Conservation (phyloP, 169 alveolate species). For the Ichthyophthirius multifiliis region DNA sequence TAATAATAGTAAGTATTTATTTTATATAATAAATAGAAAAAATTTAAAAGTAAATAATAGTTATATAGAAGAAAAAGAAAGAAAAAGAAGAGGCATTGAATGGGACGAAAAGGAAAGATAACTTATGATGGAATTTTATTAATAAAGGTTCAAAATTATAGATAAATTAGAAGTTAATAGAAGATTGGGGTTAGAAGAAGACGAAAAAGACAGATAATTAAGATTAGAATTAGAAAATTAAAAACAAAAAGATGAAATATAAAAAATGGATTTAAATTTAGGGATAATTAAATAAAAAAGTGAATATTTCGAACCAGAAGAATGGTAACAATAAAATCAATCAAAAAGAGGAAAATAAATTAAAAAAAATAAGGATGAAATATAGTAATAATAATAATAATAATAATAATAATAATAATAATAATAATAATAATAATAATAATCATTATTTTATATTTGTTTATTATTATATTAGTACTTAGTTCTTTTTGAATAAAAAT, state of each 20-base stretch:
- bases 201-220: neutral
- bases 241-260: neutral
- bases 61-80: neutral
- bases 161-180: neutral
- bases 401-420: no score
- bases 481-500: no score
- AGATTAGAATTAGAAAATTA: neutral
- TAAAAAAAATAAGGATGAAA: no score
- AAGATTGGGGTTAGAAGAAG: neutral
- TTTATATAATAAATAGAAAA: neutral
- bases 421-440: no score
- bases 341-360: no score
- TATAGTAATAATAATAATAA: no score
- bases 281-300: no score
- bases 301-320: no score
- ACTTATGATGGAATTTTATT: constrained; percentile 12
- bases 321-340: no score
- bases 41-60: neutral
- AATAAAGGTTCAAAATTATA: neutral
- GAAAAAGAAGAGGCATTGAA: constrained; percentile 9
- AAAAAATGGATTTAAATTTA: no score
- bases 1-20: constrained; percentile 12
- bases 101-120: constrained; percentile 25
- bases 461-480: no score
- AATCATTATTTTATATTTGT: no score